Evolutionary conservation across 257 asterid species (phyloP).

Genomic region (Leptodermis oblonga): DNA sequence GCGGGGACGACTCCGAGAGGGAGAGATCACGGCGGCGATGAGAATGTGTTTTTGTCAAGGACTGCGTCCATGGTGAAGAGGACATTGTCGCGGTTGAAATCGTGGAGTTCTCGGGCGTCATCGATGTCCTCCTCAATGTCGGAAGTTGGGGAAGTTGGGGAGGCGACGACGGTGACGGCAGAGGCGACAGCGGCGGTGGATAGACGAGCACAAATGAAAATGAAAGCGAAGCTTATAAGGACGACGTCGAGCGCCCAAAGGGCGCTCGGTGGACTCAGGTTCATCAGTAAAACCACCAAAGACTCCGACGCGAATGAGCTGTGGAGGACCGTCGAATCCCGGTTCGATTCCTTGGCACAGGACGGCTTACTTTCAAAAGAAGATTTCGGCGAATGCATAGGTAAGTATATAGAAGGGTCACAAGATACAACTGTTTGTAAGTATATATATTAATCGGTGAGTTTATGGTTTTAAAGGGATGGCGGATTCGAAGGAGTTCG

Average conservation of each 20-base stretch:
- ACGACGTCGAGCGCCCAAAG: constrained; percentile 73
- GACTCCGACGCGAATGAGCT: constrained; percentile 41
- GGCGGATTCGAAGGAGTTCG: constrained; percentile 89
- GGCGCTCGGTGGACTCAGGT: constrained; percentile 79
- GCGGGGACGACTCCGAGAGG: not conserved
- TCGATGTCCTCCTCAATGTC: constrained; percentile 32
- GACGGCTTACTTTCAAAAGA: constrained; percentile 70
- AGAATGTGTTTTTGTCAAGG: constrained; percentile 31
- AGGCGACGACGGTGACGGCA: not conserved
- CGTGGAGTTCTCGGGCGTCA: constrained; percentile 19
- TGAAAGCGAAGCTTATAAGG: constrained; percentile 62
- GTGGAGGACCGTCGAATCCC: constrained; percentile 71
- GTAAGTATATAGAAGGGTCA: constrained; percentile 19
- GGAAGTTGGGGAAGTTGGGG: constrained; percentile 22
- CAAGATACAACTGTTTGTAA: no score
- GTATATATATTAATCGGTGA: no score
- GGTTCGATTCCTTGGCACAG: constrained; percentile 52
- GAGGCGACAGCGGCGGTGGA: constrained; percentile 30
- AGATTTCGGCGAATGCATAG: constrained; percentile 91
- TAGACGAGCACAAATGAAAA: constrained; percentile 65
- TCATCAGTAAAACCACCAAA: constrained; percentile 56
- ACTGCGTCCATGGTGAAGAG: constrained; percentile 54
- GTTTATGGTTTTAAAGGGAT: constrained; percentile 40
- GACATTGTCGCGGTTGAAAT: constrained; percentile 59
- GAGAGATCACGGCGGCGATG: not conserved